phyloP scores from a whole-genome alignment of 129 eudicot genomes.

The Glebionis coronaria region DNA sequence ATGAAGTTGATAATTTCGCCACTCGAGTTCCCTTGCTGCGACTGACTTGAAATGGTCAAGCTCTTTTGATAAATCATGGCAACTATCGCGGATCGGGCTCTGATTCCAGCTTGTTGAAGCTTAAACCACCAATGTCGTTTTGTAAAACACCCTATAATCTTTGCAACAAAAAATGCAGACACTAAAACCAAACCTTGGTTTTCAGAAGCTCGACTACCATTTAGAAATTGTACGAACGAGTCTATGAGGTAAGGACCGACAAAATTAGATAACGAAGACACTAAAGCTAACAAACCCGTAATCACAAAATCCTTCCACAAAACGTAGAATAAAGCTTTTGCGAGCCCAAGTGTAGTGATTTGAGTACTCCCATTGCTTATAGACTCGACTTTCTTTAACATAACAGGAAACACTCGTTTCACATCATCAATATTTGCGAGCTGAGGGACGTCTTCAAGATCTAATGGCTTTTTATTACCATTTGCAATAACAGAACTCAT shows the following conservation, averaged over 20 bases:
- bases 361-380: slow-evolving; percentile 11
- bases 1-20: slow-evolving; percentile 89
- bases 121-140: slow-evolving; percentile 72
- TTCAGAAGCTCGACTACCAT: slow-evolving; percentile 47
- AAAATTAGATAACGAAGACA: slow-evolving; percentile 50
- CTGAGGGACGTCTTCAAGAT: slow-evolving; percentile 81
- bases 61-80: slow-evolving; percentile 74
- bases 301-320: slow-evolving; percentile 54
- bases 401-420: slow-evolving; percentile 40
- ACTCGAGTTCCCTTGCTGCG: slow-evolving; percentile 62
- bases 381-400: slow-evolving; percentile 42
- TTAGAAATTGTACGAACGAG: slow-evolving; percentile 65
- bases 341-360: slow-evolving; percentile 53
- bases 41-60: slow-evolving; percentile 60
- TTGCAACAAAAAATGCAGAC: slow-evolving; percentile 55
- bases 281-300: slow-evolving; percentile 47
- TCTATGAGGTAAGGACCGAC: slow-evolving; percentile 93
- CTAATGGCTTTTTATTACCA: slow-evolving; percentile 61
- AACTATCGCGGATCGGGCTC: slow-evolving; percentile 66
- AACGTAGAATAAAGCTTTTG: slow-evolving; percentile 54
- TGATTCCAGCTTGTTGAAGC: slow-evolving; percentile 63
- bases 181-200: slow-evolving; percentile 63
- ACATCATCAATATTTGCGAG: slow-evolving; percentile 54
- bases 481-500: slow-evolving; percentile 48
- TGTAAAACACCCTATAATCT: slow-evolving; percentile 55